Base-by-base conservation (phyloP, 768 basidiomycete genomes). In the Leccinellum albellum region DNA sequence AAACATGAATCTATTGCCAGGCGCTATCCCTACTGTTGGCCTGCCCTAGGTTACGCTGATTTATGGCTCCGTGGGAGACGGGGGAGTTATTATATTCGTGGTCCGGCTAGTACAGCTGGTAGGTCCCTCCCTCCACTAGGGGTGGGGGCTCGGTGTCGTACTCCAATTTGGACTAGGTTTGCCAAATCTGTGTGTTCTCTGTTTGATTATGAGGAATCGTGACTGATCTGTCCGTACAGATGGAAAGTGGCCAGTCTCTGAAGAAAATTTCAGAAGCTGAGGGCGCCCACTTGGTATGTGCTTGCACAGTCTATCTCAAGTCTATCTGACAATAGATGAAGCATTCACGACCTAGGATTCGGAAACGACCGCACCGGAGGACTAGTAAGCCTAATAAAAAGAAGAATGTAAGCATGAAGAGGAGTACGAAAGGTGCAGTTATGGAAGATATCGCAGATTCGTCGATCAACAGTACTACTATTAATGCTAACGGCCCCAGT, bases 11-110 rank as follows among this genome's bases (percentile, higher is more conserved):
- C 56, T 10, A 24, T 67, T 28, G 26, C 55, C 12, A 52, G 37
- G 53, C 60, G 40, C 51, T 67, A 66, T 17, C 55, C 62, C 0
- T 53, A 61, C 26, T 45, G 49, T 0, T 67, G 66, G 63, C 55
- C 57, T 2, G 56, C 63, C 6, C 10, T 63, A 26, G 60, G 55
- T 35, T 66, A 66, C 58, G 35, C 57, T 6, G 58, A 59, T 12
- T 23, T 56, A 15, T 58, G 68, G 35, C 26, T 66, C 1, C 1
- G 1, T 6, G 40, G 54, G 20, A 54, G 53, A 51, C 40, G 46
- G n/a, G 10, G 17, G 7, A 14, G 5, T 7, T 15, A 45, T 23
- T 21, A 23, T 9, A 14, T 23, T 1, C 5, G 6, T n/a, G n/a
- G n/a, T n/a, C n/a, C n/a, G n/a, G n/a, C n/a, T n/a, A n/a, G n/a